Evolutionary conservation across 1,139 yeast species (phyloP).

Genomic region (Protomyces gravidus): DNA sequence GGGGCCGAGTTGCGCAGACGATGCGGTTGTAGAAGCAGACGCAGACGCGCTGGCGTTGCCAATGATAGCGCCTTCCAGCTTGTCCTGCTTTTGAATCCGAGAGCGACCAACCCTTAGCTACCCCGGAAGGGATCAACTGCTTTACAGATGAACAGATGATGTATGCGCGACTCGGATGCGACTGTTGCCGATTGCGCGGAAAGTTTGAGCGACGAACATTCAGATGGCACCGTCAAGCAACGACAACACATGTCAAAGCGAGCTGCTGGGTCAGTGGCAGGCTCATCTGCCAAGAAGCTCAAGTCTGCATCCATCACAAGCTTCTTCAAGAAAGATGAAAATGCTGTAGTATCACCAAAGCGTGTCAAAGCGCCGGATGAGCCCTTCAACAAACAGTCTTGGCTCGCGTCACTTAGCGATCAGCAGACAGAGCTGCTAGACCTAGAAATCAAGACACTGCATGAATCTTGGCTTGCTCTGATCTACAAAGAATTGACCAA

Average conservation of each 20-base stretch:
- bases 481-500: conserved; percentile 70
- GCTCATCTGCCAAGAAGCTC: conserved; percentile 16
- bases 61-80: background rate
- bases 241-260: conserved; percentile 19
- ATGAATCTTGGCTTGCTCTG: conserved; percentile 70
- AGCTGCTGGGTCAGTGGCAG: conserved; percentile 5
- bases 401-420: conserved; percentile 6
- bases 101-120: too few relatives aligned
- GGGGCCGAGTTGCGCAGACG: background rate
- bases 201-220: too few relatives aligned
- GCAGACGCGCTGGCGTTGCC: background rate
- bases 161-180: too few relatives aligned
- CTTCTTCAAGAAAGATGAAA: conserved; percentile 24
- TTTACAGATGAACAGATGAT: background rate
- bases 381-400: conserved; percentile 12
- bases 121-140: too few relatives aligned
- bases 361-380: background rate
- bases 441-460: conserved; percentile 66
- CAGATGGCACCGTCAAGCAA: too few relatives aligned
- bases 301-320: conserved; percentile 22
- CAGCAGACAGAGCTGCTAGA: conserved; percentile 11
- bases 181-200: too few relatives aligned
- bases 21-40: too few relatives aligned
- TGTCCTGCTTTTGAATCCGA: too few relatives aligned
- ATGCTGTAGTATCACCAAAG: background rate